Evolutionary conservation across 768 basidiomycete genomes (phyloP).

Genomic region (Podaxis carcinomalis): DNA sequence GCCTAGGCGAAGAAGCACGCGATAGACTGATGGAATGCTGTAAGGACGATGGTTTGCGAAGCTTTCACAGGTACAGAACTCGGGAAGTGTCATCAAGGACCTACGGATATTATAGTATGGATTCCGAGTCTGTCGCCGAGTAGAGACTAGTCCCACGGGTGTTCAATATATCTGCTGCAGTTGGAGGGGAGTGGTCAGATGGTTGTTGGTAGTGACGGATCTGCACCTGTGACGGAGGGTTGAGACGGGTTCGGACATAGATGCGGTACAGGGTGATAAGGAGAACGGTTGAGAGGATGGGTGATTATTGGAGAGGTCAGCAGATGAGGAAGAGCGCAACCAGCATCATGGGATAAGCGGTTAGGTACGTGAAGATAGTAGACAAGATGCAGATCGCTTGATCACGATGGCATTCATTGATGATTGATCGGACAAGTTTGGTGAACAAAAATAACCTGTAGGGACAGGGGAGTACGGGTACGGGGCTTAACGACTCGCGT

Average conservation of each 20-base stretch:
- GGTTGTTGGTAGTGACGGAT: too few species aligned
- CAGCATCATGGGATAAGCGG: background rate
- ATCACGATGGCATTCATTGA: background rate
- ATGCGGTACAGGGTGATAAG: background rate
- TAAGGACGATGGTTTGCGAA: background rate
- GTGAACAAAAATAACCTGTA: background rate
- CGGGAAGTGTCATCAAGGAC: too few species aligned
- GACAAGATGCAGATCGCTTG: background rate
- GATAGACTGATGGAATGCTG: background rate
- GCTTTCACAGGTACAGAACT: background rate
- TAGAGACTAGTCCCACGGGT: background rate
- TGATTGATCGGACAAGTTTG: background rate
- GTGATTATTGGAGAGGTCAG: background rate
- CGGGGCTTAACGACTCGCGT: background rate
- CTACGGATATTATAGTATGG: background rate
- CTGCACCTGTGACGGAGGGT: background rate
- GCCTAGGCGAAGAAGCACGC: background rate
- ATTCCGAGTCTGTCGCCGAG: background rate
- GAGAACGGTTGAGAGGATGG: background rate
- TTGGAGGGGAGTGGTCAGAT: too few species aligned
- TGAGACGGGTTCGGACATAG: background rate
- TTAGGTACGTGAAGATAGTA: too few species aligned
- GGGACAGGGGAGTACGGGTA: background rate
- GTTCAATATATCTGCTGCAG: background rate
- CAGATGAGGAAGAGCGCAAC: background rate